A percentile compares a stretch with the other conserved stretches of the same genome.
Conservation (phyloP, 2,329 filamentous ascomycete species). For the Alternaria sp. region DNA sequence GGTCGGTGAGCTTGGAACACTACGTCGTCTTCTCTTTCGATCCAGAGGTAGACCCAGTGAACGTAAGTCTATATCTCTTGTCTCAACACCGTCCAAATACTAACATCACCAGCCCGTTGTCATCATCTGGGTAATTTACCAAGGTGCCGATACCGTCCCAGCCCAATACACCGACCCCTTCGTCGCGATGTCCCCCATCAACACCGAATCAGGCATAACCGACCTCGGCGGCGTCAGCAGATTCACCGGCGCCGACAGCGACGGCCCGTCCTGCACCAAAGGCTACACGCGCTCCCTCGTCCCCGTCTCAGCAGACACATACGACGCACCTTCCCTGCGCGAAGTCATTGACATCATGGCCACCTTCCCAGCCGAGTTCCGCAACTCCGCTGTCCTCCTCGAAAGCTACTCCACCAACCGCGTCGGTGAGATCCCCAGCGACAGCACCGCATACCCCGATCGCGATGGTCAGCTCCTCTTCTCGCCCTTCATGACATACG, state of each 20-base stretch:
- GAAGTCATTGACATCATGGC: conserved; percentile 19
- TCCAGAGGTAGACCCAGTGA: conserved; percentile 15
- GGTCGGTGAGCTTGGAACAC: conserved; percentile 19
- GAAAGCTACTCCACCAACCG: conserved; percentile 26
- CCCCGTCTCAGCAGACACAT: conserved; percentile 19
- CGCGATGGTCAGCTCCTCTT: conserved; percentile 20
- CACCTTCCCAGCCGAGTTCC: conserved; percentile 13
- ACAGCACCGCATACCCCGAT: conserved; percentile 28
- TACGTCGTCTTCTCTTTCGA: conserved; percentile 19
- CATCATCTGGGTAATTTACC: conserved; percentile 22
- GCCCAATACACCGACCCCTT: conserved; percentile 22
- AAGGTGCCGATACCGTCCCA: conserved; percentile 20
- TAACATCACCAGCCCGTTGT: conserved; percentile 17
- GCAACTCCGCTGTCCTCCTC: conserved; percentile 18
- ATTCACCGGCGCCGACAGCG: conserved; percentile 7
- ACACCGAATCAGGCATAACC: conserved; percentile 11
- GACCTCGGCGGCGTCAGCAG: conserved; percentile 24
- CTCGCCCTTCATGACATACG: conserved; percentile 20
- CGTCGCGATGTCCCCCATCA: conserved; percentile 17
- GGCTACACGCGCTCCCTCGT: conserved; percentile 13
- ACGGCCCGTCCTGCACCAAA: conserved; percentile 22
- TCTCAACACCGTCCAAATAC: not conserved
- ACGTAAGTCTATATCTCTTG: conserved; percentile 6
- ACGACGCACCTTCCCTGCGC: conserved; percentile 14
- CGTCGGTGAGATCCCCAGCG: conserved; percentile 14